phyloP scores from a whole-genome alignment of 495 filamentous ascomycete species.

The Penicillium diatomitis region DNA sequence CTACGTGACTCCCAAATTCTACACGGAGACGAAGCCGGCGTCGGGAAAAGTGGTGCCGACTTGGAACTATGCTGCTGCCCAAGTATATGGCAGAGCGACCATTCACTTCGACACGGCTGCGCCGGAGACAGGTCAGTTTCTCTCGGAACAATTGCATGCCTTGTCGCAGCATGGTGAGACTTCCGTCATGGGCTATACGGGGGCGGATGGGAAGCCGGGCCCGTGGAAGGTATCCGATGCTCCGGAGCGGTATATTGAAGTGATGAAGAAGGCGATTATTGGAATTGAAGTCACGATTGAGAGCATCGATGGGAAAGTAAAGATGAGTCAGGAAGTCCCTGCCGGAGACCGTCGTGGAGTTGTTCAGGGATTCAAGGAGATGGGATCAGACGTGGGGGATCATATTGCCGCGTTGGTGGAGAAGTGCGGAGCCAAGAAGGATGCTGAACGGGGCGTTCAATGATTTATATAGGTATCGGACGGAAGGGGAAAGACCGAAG shows the following conservation, averaged over 20 bases:
- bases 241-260: conserved; percentile 35
- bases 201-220: conserved; percentile 14
- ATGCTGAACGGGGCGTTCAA: conserved; percentile 1
- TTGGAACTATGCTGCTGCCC: conserved; percentile 48
- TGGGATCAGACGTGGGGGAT: conserved; percentile 31
- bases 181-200: conserved; percentile 36
- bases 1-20: conserved; percentile 51
- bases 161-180: conserved; percentile 36
- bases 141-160: conserved; percentile 33
- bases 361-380: conserved; percentile 35
- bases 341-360: conserved; percentile 37
- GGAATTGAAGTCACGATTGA: conserved; percentile 42
- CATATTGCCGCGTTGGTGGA: conserved; percentile 30
- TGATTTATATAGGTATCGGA: neutral
- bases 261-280: conserved; percentile 44
- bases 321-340: conserved; percentile 48
- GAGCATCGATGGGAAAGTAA: conserved; percentile 43
- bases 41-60: conserved; percentile 50
- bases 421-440: conserved; percentile 25
- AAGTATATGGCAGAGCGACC: conserved; percentile 39
- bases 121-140: conserved; percentile 25
- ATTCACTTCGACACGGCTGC: conserved; percentile 34
- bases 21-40: conserved; percentile 44
- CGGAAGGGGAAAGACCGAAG: no score
- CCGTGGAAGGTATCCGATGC: conserved; percentile 42